Evolutionary conservation across 73 alveolate genomes (phyloP), one percentile per base, ranked within the genome.

Genomic region (Paramecium sonneborni): DNA sequence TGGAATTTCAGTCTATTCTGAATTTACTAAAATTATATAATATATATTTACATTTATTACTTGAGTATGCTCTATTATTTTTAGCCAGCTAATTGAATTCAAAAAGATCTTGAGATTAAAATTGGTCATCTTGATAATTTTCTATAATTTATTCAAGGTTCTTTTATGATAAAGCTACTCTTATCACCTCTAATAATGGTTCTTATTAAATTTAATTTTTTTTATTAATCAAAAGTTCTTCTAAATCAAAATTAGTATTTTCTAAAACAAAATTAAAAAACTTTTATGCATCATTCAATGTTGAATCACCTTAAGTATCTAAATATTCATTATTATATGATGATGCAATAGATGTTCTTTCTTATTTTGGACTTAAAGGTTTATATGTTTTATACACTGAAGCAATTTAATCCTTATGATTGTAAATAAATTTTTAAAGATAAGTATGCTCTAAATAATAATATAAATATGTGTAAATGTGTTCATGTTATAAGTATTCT

Each of bases 291-390:
- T 79, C 90, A 79, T 72, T 72, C 32, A 72, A 72, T 12, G 21
- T 72, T 28, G 55, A 34, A 72, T 79, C 90, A 10, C 76, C 46
- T 79, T 79, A 79, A 39, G 90, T 79, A 41, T 79, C 90, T 34
- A 79, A 79, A 43, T 79, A 32, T 12, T 44, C 90, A 44, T 79
- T 46, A 39, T 43, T 12, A 38, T 79, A 41, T 44, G 90, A 79
- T 23, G 90, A 79, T 21, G 76, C 6, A 11, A 79, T 28, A 0
- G 90, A 79, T 39, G 52, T 44, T 79, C 90, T 79, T 20, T 44
- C 72, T 79, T 79, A 24, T 0, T 39, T 39, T 30, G 30, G 44
- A 62, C 46, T 62, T 26, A 30, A 6, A 9, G 39, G 3, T 12
- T 30, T 79, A 5, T 39, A 6, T 28, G 58, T 34, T 0, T 41